These are phyloP conservation scores for Lasiosphaeriaceae sp. DNA, from an alignment of 495 filamentous ascomycete genomes.

Conservation along the genomic window DNA sequence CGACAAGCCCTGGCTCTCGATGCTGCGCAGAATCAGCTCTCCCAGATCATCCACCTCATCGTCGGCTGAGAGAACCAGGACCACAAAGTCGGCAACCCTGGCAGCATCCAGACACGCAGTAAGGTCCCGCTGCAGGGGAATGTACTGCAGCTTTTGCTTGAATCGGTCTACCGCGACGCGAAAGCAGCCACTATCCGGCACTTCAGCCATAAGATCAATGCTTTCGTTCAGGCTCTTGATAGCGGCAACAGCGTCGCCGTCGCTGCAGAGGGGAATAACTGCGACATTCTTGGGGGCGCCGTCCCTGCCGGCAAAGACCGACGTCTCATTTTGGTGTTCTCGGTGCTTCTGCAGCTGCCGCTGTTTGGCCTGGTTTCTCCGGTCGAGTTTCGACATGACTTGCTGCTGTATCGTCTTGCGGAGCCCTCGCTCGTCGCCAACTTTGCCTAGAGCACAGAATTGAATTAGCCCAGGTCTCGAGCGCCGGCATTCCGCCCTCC, in stretches of 20 bases:
- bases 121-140: constrained; percentile 67
- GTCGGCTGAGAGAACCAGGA: constrained; percentile 75
- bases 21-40: constrained; percentile 74
- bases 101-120: constrained; percentile 78
- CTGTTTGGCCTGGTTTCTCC: constrained; percentile 89
- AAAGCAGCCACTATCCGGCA: constrained; percentile 50
- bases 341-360: constrained; percentile 73
- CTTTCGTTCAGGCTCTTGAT: constrained; percentile 70
- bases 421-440: constrained; percentile 50
- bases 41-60: constrained; percentile 79
- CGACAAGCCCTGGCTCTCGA: constrained; percentile 91
- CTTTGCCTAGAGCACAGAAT: constrained; percentile 30
- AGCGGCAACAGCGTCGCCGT: constrained; percentile 61
- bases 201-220: constrained; percentile 71
- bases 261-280: constrained; percentile 74
- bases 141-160: constrained; percentile 86
- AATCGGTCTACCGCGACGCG: constrained; percentile 78
- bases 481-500: not conserved
- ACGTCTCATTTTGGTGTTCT: constrained; percentile 69
- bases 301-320: constrained; percentile 77
- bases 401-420: constrained; percentile 92
- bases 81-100: constrained; percentile 80
- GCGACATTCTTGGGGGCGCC: constrained; percentile 90
- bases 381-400: constrained; percentile 93
- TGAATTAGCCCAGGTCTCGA: constrained; percentile 8